These are phyloP conservation scores for Eragrostis curvula DNA, from an alignment of 176 grass and related monocot species.

Conservation along the genomic window DNA sequence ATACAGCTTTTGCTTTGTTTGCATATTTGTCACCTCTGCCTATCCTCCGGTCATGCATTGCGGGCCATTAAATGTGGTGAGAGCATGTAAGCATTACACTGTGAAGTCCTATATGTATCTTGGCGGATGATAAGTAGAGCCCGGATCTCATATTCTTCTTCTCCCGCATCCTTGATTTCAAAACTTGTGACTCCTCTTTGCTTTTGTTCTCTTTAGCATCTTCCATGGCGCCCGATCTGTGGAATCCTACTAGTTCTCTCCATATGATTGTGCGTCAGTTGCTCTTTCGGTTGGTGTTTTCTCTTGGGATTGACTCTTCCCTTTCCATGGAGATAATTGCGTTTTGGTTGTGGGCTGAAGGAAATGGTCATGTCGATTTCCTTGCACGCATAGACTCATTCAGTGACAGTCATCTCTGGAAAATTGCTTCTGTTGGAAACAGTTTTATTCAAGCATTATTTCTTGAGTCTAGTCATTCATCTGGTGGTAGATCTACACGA, in stretches of 20 bases:
- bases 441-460: slow-evolving; percentile 1
- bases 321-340: slow-evolving; percentile 60
- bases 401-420: neutral
- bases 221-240: slow-evolving; percentile 15
- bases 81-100: neutral
- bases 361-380: slow-evolving; percentile 23
- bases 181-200: neutral
- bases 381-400: neutral
- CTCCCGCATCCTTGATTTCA: neutral
- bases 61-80: slow-evolving; percentile 18
- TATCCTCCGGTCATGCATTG: slow-evolving; percentile 6
- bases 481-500: neutral
- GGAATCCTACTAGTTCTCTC: neutral
- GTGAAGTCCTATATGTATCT: neutral
- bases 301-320: slow-evolving; percentile 46
- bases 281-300: slow-evolving; percentile 51
- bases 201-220: neutral
- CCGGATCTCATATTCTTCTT: neutral
- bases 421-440: slow-evolving; percentile 1
- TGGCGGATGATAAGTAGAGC: neutral
- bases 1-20: slow-evolving; percentile 25
- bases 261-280: slow-evolving; percentile 32
- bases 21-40: slow-evolving; percentile 29
- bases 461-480: neutral
- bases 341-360: slow-evolving; percentile 70